Conservation (phyloP, 2,329 filamentous ascomycete genomes). For the Colletotrichum eremochloae region DNA sequence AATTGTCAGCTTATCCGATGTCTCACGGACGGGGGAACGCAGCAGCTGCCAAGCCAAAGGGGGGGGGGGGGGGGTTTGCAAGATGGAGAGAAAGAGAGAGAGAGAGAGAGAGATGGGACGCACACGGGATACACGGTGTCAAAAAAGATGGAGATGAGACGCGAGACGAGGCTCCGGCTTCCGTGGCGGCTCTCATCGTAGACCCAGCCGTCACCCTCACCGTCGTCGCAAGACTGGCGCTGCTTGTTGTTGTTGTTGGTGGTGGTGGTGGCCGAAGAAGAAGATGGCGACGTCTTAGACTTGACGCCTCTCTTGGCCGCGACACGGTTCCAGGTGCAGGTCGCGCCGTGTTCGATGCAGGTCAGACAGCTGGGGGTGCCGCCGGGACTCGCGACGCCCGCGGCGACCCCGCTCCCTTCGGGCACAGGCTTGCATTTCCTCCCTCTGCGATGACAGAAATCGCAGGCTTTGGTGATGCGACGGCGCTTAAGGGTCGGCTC, state of each 20-base stretch:
- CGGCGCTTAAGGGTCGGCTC: slow-evolving; percentile 39
- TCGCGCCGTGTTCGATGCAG: slow-evolving; percentile 42
- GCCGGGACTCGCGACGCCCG: slow-evolving; percentile 8
- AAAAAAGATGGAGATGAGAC: slow-evolving; percentile 42
- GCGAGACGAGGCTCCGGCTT: slow-evolving; percentile 24
- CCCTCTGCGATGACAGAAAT: slow-evolving; percentile 42
- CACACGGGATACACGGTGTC: slow-evolving; percentile 43
- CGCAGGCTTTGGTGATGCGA: slow-evolving; percentile 43
- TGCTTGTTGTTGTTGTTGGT: slow-evolving; percentile 17
- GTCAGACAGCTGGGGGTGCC: slow-evolving; percentile 37
- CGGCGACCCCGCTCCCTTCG: slow-evolving; percentile 9
- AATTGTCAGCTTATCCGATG: slow-evolving; percentile 13
- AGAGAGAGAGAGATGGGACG: background rate
- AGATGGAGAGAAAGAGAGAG: background rate
- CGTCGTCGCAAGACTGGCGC: slow-evolving; percentile 12
- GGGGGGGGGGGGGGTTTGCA: background rate
- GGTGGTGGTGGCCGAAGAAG: background rate
- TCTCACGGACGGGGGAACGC: background rate
- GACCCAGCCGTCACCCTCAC: slow-evolving; percentile 20
- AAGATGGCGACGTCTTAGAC: slow-evolving; percentile 35
- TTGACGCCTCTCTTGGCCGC: slow-evolving; percentile 43
- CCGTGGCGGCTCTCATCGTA: slow-evolving; percentile 42
- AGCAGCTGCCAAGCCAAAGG: background rate
- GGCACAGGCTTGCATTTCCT: slow-evolving; percentile 43
- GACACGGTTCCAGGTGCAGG: slow-evolving; percentile 41